Base-by-base conservation (phyloP, 2,329 filamentous ascomycete genomes). In the Trichoderma brevicompactum region DNA sequence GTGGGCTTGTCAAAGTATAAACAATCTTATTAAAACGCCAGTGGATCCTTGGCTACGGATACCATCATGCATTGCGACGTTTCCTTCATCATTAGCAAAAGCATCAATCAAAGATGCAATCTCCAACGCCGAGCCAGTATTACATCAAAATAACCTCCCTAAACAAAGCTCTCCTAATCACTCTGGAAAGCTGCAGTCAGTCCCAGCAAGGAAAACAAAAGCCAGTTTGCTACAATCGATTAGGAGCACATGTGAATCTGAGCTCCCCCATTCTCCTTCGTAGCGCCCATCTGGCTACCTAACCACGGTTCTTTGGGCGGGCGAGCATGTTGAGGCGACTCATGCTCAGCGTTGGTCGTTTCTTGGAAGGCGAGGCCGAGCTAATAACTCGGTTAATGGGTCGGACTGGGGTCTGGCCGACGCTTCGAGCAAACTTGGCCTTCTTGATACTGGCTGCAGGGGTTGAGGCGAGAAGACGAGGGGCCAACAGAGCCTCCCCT, bases 251-350 rank as follows among this genome's bases (percentile, higher is more conserved):
- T 9, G 17, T 56, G 40, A 28, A 15, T n/a, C 17, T 49, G 3
- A 43, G 32, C 32, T 43, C 38, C 8, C 44, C 64, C 41, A 52
- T 49, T 23, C 40, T 55, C 34, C 23, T 62, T 56, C 40, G 60
- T 17, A 62, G 13, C 44, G 44, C 62, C 59, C 64, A 63, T 66
- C 19, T 63, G 48, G 41, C 13, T 38, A 38, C 54, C 58, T 77
- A 85, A 66, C 76, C 82, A 65, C 86, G 81, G 68, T 81, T 75
- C 79, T 89, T 89, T 1, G 87, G 87, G 50, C 81, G 80, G 53
- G 87, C 82, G 28, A 89, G 81, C 83, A 86, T 85, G 71, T 87
- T 85, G 64, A 89, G 78, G 66, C 87, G 81, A 72, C 84, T 87
- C 66, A 88, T 73, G 68, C 81, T 88, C 65, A 89, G 74, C 28